Evolutionary conservation across 208 protist genomes (phyloP).

Genomic region (Trypanosoma rangeli): DNA sequence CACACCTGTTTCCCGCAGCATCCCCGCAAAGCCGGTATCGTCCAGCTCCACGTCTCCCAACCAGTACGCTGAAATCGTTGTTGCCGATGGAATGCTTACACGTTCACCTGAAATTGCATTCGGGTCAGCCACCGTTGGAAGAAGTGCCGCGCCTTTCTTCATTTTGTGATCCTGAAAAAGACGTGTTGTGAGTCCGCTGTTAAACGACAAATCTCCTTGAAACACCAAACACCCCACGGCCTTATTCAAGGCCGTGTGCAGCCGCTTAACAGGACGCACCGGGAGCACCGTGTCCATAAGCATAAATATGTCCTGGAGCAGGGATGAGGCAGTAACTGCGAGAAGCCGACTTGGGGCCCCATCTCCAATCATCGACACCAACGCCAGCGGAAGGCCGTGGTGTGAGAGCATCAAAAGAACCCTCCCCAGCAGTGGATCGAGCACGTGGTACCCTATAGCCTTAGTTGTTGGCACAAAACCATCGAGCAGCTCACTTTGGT

Average conservation of each 20-base stretch:
- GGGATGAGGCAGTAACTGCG: constrained; percentile 50
- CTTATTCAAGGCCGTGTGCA: constrained; percentile 80
- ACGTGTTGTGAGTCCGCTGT: constrained; percentile 49
- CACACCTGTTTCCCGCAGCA: constrained; percentile 62
- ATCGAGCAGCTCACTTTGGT: constrained; percentile 20
- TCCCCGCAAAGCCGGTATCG: constrained; percentile 48
- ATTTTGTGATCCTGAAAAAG: constrained; percentile 50
- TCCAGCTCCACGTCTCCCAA: constrained; percentile 51
- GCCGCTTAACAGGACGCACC: constrained; percentile 54
- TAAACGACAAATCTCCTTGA: constrained; percentile 65
- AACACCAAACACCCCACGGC: constrained; percentile 64
- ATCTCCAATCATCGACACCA: constrained; percentile 68
- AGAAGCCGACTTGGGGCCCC: constrained; percentile 44
- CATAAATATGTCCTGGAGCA: constrained; percentile 84
- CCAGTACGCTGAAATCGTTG: constrained; percentile 21
- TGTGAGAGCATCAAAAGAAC: constrained; percentile 72
- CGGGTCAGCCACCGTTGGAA: constrained; percentile 9
- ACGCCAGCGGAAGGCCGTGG: constrained; percentile 83
- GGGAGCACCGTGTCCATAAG: constrained; percentile 90
- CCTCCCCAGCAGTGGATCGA: constrained; percentile 76
- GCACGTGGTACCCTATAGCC: constrained; percentile 81
- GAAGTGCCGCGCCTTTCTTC: constrained; percentile 7
- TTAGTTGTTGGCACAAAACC: constrained; percentile 80
- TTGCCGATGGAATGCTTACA: constrained; percentile 7
- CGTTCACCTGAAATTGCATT: neutral